phyloP scores from a whole-genome alignment of 116 monocot species.

The Cymodocea nodosa region DNA sequence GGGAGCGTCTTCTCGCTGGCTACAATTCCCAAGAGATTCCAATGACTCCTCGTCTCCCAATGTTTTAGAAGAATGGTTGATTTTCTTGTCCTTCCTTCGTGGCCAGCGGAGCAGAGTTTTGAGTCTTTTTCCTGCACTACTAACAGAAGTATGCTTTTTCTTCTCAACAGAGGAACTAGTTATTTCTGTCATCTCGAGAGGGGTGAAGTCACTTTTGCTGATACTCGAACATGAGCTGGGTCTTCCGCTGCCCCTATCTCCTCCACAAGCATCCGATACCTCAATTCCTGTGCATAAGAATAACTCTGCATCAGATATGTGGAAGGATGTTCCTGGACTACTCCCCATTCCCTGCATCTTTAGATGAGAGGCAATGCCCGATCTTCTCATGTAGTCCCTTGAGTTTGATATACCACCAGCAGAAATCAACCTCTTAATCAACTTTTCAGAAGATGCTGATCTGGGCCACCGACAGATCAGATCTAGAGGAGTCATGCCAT shows the following conservation, averaged over 20 bases:
- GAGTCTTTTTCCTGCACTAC: constrained; percentile 44
- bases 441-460: constrained; percentile 49
- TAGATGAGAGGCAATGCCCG: constrained; percentile 32
- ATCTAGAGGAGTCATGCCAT: constrained; percentile 88
- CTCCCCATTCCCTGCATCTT: constrained; percentile 41
- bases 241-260: constrained; percentile 29
- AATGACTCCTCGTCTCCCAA: constrained; percentile 31
- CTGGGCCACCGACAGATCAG: constrained; percentile 42
- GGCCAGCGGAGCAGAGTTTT: constrained; percentile 56
- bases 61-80: constrained; percentile 10
- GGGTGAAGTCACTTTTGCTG: constrained; percentile 19
- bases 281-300: constrained; percentile 55
- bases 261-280: constrained; percentile 8
- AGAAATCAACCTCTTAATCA: constrained; percentile 57
- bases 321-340: constrained; percentile 76
- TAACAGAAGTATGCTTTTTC: constrained; percentile 33
- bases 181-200: constrained; percentile 11
- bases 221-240: constrained; percentile 47
- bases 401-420: constrained; percentile 53
- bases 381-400: constrained; percentile 21
- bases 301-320: constrained; percentile 71
- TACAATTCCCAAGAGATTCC: constrained; percentile 38
- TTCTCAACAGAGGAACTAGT: constrained; percentile 12
- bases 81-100: constrained; percentile 38
- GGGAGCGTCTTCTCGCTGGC: constrained; percentile 38